These are phyloP conservation scores for Besnoitia besnoiti DNA, from an alignment of 169 alveolate species.

Conservation along the genomic window DNA sequence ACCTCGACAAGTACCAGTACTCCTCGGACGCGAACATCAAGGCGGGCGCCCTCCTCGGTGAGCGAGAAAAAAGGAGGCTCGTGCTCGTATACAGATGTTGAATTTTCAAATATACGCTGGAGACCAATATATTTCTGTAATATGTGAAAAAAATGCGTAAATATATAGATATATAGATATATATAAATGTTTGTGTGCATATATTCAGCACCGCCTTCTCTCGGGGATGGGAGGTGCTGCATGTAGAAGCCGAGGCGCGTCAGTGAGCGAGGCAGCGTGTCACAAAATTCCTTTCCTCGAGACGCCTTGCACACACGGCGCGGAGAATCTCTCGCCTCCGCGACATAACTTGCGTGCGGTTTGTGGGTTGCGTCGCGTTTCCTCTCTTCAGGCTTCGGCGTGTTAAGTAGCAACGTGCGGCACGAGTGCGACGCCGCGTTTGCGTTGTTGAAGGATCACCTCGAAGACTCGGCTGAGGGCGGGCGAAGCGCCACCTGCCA, in stretches of 20 bases:
- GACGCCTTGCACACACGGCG: background rate
- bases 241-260: no score
- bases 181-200: background rate
- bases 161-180: background rate
- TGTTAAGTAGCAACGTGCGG: constrained; percentile 78
- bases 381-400: constrained; percentile 84
- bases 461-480: constrained; percentile 78
- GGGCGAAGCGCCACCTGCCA: constrained; percentile 66
- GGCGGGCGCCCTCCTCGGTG: constrained; percentile 92
- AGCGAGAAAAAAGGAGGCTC: constrained; percentile 83
- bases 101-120: no score
- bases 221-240: no score
- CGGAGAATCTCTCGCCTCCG: background rate
- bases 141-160: background rate
- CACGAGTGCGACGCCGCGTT: constrained; percentile 96
- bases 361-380: constrained; percentile 68
- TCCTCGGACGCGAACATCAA: constrained; percentile 92
- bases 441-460: constrained; percentile 93
- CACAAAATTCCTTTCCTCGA: background rate
- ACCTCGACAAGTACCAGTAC: constrained; percentile 92
- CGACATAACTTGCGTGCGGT: constrained; percentile 57
- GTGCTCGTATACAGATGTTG: background rate
- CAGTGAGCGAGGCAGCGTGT: background rate
- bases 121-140: no score
- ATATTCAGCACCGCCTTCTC: background rate